Base-by-base conservation (phyloP, 192 early-diverging fungal genomes). In the Helicostylum pulchrum region DNA sequence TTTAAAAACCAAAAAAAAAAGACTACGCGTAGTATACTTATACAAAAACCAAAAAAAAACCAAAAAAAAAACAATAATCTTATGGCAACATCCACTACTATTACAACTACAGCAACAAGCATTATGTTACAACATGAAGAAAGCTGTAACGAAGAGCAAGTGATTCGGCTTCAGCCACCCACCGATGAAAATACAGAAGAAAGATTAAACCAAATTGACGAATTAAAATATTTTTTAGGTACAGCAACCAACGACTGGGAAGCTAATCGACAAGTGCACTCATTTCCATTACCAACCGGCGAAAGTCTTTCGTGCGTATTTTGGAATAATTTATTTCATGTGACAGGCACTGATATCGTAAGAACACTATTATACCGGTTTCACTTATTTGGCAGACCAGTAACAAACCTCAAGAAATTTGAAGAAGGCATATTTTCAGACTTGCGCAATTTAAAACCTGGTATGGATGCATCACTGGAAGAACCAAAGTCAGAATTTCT, bases 361-460 rank as follows among this genome's bases (percentile, higher is more conserved):
- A 80, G 93, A n/a, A 86, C 88, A 0, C 83, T 99, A 2, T 82
- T 91, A 44, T 95, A 91, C 65, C 90, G 97, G 20, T 97, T 99
- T 71, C 87, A 95, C 59, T 89, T 85, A 26, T 91, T 97, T 71
- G 88, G 88, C 30, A 79, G 95, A 8, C 92, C 92, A 7, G 92
- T 98, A 10, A 74, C 75, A 42, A 93, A 93, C 59, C 79, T 91
- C 50, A 96, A 97, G 74, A 99, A 99, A 82, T 97, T 99, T 73
- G 95, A 99, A 75, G 97, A 99, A 73, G 97, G 95, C 67, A 87
- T 99, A 4, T 99, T 99, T 73, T 93, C 90, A 51, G 97, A 99
- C 67, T 80, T 99, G 59, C 74, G 97, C 45, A 96, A 95, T 66
- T 75, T 99, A 42, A 97, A 96, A 80, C 94, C 95, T 3, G 94